Percentiles rank a stretch among this genome's conserved stretches.
Conservation (phyloP, 2,329 filamentous ascomycete genomes). For the Penicillium capsulatum region DNA sequence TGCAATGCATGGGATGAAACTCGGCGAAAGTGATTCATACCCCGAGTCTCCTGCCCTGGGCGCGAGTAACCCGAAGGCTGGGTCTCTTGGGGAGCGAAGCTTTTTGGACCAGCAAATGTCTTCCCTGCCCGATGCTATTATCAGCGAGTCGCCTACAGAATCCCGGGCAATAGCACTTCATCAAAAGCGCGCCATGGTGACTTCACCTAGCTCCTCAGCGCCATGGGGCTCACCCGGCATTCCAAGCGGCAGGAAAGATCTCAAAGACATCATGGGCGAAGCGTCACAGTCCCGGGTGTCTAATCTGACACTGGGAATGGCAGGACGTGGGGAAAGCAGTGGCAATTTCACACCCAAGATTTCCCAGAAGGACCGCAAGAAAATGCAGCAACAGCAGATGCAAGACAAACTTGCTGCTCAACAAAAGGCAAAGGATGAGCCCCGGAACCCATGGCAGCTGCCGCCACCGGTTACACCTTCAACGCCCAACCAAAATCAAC, state of each 20-base stretch:
- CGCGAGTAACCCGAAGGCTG: slow-evolving; percentile 25
- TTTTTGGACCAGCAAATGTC: slow-evolving; percentile 31
- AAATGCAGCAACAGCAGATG: slow-evolving; percentile 64
- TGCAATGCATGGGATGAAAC: slow-evolving; percentile 19
- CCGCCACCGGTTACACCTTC: slow-evolving; percentile 16
- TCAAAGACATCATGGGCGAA: slow-evolving; percentile 73
- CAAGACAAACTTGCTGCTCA: slow-evolving; percentile 40
- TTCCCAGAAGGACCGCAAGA: slow-evolving; percentile 91
- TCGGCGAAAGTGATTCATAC: slow-evolving; percentile 18
- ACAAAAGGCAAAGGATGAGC: slow-evolving; percentile 34
- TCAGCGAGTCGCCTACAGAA: slow-evolving; percentile 26
- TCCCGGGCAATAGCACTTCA: slow-evolving; percentile 17
- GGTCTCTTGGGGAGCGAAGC: slow-evolving; percentile 24
- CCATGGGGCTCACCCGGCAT: slow-evolving; percentile 55
- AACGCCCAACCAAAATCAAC: slow-evolving; percentile 2
- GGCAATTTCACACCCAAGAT: slow-evolving; percentile 55
- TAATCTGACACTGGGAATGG: slow-evolving; percentile 51
- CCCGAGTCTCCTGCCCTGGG: slow-evolving; percentile 25
- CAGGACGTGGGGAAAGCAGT: slow-evolving; percentile 42
- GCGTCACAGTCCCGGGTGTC: slow-evolving; percentile 50
- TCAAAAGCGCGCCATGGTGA: slow-evolving; percentile 24
- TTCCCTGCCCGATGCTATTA: slow-evolving; percentile 16
- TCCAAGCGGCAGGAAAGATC: slow-evolving; percentile 61
- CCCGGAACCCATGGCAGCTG: slow-evolving; percentile 62
- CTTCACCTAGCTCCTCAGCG: slow-evolving; percentile 30